Percentiles rank a stretch among this genome's conserved stretches.
Conservation (phyloP, 331 rosid species). For the Quercus tomentella region DNA sequence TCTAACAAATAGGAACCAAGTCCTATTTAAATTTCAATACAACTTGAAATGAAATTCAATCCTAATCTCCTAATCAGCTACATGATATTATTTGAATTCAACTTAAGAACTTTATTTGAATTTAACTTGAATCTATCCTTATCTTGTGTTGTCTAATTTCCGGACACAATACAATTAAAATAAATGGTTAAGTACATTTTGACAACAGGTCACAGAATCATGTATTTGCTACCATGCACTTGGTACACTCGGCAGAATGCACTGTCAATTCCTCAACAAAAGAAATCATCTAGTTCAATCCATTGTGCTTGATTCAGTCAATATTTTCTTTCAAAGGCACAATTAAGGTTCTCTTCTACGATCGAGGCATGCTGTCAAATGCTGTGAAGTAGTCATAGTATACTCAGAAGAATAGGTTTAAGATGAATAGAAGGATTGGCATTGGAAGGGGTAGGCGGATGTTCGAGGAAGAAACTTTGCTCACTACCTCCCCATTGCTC, state of each 20-base stretch:
- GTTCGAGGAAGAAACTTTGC: conserved; percentile 42
- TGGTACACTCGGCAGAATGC: neutral
- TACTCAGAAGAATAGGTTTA: neutral
- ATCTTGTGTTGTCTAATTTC: no score
- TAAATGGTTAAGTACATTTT: neutral
- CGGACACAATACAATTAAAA: neutral
- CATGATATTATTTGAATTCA: no score
- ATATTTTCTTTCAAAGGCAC: neutral
- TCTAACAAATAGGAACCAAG: no score
- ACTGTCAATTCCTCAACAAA: neutral
- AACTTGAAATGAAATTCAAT: no score
- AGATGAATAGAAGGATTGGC: neutral
- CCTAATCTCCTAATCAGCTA: no score
- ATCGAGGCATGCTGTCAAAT: neutral
- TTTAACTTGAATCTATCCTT: no score
- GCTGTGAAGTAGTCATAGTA: neutral
- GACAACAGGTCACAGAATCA: neutral
- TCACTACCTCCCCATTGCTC: conserved; percentile 21
- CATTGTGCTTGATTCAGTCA: neutral
- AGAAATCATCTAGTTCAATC: neutral
- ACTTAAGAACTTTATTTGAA: no score
- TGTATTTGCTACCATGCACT: neutral
- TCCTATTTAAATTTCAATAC: no score
- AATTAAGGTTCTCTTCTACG: neutral
- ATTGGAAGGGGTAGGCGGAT: conserved; percentile 38